Evolutionary conservation across 1,284 basidiomycete species (phyloP), one percentile per base, ranked within the genome.

Genomic region (Xerocomus amazonicus): DNA sequence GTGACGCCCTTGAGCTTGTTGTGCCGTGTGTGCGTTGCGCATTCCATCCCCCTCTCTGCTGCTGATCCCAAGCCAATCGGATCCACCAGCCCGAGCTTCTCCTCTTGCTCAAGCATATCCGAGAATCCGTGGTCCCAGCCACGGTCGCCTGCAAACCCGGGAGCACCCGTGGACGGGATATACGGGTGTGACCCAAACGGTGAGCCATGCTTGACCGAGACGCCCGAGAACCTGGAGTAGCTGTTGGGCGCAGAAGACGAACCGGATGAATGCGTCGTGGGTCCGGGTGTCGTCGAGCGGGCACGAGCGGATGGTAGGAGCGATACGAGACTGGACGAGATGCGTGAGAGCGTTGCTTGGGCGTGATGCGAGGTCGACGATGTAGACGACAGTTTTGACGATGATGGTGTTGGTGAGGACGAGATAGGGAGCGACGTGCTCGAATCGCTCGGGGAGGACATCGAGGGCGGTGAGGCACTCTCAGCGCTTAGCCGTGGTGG

Each of bases 101-200:
- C 63, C 1, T 62, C 64, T 12, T 65, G 62, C 3, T 74, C 58
- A 16, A 62, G 44, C 32, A 70, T 70, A 1, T 69, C 70, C 2
- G 77, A 80, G 52, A 59, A 72, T 71, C 29, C 80, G 68, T 73
- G 74, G 57, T 84, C 80, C 81, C 81, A 84, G 34, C 59, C 75
- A 66, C 45, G 66, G 51, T 81, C 79, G 0, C 84, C 85, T 14
- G 66, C 70, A 61, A 88, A 93, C 0, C 88, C 90, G 0, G 91
- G 91, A 0, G 92, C 91, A 6, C 91, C 91, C 0, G 73, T 74
- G 0, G 88, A 83, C 0, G 89, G 77, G 0, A 79, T 66, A 57
- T 81, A 90, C 4, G 71, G 56, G 29, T 80, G 75, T 12, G 80
- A 65, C 0, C 77, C 75, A 56, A 87, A 88, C 0, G 85, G 84